Evolutionary conservation across 768 basidiomycete species (phyloP).

Genomic region (Leccinellum luteum): DNA sequence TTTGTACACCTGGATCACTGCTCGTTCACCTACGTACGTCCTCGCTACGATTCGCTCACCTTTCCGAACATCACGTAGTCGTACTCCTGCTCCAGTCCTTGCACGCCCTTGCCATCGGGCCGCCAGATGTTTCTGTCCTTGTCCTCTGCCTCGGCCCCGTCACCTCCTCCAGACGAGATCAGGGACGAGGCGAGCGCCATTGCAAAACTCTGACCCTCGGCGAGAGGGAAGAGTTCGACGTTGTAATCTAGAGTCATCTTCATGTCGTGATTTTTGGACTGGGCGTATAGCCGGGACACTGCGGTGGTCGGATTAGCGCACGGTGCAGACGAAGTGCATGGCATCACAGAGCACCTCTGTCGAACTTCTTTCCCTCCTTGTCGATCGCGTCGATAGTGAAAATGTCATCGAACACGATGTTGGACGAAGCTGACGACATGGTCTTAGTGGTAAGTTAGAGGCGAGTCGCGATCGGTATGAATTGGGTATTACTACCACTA

Average conservation of each 20-base stretch:
- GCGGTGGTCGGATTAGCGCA: slow-evolving; percentile 12
- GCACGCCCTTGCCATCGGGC: slow-evolving; percentile 77
- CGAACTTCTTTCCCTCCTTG: slow-evolving; percentile 95
- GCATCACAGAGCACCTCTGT: slow-evolving; percentile 67
- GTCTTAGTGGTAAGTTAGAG: slow-evolving; percentile 4
- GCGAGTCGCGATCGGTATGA: not conserved
- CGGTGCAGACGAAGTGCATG: not conserved
- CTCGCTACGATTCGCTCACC: slow-evolving; percentile 40
- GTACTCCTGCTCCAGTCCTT: slow-evolving; percentile 90
- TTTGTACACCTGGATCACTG: slow-evolving; percentile 76
- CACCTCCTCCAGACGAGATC: slow-evolving; percentile 50
- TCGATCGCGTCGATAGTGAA: slow-evolving; percentile 84
- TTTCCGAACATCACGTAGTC: slow-evolving; percentile 99
- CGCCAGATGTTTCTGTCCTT: slow-evolving; percentile 81
- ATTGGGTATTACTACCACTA: too few relatives aligned
- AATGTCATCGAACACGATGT: slow-evolving; percentile 90
- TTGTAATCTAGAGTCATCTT: slow-evolving; percentile 93
- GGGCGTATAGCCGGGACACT: slow-evolving; percentile 92
- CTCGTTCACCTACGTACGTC: slow-evolving; percentile 7
- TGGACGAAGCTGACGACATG: slow-evolving; percentile 62
- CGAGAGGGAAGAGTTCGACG: slow-evolving; percentile 81
- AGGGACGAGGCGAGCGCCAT: slow-evolving; percentile 85
- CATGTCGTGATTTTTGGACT: slow-evolving; percentile 92
- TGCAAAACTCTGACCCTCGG: slow-evolving; percentile 68
- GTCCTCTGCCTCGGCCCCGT: slow-evolving; percentile 56